Conservation (phyloP, 106 monocot genomes). For the Ottelia alismoides region DNA sequence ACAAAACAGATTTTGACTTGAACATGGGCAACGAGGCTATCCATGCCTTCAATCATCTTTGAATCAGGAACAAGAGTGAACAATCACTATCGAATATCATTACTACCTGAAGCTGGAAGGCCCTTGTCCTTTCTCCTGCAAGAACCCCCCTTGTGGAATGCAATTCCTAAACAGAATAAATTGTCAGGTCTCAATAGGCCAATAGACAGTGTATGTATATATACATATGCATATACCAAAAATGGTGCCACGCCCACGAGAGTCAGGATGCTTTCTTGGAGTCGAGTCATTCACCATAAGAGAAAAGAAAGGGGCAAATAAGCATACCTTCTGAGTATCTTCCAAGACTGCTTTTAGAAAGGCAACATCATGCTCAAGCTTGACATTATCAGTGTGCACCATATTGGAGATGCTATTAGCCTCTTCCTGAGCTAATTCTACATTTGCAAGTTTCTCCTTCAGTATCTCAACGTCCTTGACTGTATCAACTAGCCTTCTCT, state of each 20-base stretch:
- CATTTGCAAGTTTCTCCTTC: constrained; percentile 65
- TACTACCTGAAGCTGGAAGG: constrained; percentile 85
- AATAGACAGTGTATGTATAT: too few species aligned
- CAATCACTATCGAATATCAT: background rate
- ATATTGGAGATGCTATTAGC: constrained; percentile 82
- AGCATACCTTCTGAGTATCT: constrained; percentile 78
- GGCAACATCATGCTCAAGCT: constrained; percentile 93
- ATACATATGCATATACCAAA: too few species aligned
- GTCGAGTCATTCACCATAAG: background rate
- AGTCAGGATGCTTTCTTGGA: too few species aligned
- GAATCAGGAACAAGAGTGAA: background rate
- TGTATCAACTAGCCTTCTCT: constrained; percentile 48
- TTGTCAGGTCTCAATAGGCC: too few species aligned
- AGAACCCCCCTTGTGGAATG: constrained; percentile 90
- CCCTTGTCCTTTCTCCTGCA: constrained; percentile 84
- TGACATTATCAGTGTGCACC: constrained; percentile 80
- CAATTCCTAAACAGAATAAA: constrained; percentile 42
- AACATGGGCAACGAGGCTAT: background rate
- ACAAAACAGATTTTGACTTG: constrained; percentile 2
- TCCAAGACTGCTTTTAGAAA: constrained; percentile 92
- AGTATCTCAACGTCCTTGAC: constrained; percentile 61
- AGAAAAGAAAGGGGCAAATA: background rate
- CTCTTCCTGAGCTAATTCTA: constrained; percentile 90
- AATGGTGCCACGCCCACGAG: too few species aligned
- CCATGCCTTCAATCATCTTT: too few species aligned